Conservation (phyloP, 2,329 filamentous ascomycete species). For the Xylariaceae sp. region DNA sequence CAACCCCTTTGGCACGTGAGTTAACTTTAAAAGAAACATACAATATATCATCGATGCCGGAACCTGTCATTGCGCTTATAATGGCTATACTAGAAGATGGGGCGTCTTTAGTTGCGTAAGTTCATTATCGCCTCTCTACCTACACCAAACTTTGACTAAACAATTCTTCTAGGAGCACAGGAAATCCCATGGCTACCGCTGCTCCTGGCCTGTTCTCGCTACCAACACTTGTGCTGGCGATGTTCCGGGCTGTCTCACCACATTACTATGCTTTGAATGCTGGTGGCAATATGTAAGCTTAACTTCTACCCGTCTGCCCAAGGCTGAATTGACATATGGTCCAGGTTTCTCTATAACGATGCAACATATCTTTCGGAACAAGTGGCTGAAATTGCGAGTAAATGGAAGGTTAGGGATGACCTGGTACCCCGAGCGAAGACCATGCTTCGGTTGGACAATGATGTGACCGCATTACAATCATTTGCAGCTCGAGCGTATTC, state of each 20-base stretch:
- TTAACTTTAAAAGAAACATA: slow-evolving; percentile 81
- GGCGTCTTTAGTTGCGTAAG: slow-evolving; percentile 51
- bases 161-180: slow-evolving; percentile 36
- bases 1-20: slow-evolving; percentile 47
- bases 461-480: slow-evolving; percentile 54
- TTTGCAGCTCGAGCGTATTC: slow-evolving; percentile 61
- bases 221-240: slow-evolving; percentile 68
- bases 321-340: slow-evolving; percentile 11
- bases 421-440: slow-evolving; percentile 47
- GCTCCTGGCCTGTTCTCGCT: slow-evolving; percentile 66
- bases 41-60: slow-evolving; percentile 81
- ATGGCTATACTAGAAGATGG: slow-evolving; percentile 57
- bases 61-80: slow-evolving; percentile 67
- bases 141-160: slow-evolving; percentile 8
- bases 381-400: slow-evolving; percentile 45
- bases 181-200: slow-evolving; percentile 60
- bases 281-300: slow-evolving; percentile 60
- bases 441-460: slow-evolving; percentile 56
- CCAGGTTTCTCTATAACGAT: slow-evolving; percentile 65
- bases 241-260: slow-evolving; percentile 73
- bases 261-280: slow-evolving; percentile 64
- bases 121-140: slow-evolving; percentile 4
- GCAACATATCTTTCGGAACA: slow-evolving; percentile 59
- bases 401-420: slow-evolving; percentile 53
- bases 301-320: background rate